phyloP scores from a whole-genome alignment of 176 grass and related monocot species.

The sorghum (Sorghum bicolor) region DNA sequence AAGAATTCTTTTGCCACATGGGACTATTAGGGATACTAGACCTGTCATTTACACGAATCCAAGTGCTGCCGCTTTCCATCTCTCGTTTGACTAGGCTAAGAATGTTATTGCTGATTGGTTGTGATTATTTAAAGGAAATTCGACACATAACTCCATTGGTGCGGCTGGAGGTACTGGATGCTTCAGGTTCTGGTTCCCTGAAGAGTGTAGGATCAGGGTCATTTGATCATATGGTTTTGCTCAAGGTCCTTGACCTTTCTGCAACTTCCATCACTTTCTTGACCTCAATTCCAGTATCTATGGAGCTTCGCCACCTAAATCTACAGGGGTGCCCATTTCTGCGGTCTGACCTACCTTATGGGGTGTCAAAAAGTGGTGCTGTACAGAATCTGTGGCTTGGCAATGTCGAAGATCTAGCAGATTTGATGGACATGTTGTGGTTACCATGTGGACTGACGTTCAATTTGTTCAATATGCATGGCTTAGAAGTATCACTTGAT shows the following conservation, averaged over 20 bases:
- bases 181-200: slow-evolving; percentile 19
- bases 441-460: slow-evolving; percentile 25
- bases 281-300: background rate
- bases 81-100: background rate
- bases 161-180: background rate
- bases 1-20: background rate
- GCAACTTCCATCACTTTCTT: background rate
- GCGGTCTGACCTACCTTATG: background rate
- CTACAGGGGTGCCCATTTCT: slow-evolving; percentile 9
- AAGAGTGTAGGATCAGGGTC: background rate
- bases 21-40: background rate
- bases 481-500: background rate
- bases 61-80: background rate
- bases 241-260: slow-evolving; percentile 37
- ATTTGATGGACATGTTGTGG: slow-evolving; percentile 28
- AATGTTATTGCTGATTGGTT: slow-evolving; percentile 14
- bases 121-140: slow-evolving; percentile 23
- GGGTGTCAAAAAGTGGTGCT: background rate
- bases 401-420: background rate
- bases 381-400: background rate
- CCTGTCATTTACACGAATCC: background rate
- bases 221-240: slow-evolving; percentile 17
- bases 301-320: background rate
- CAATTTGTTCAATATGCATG: background rate
- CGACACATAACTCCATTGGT: background rate